Percentiles rank a stretch among this genome's conserved stretches.
These are phyloP conservation scores for Hyaloperonospora brassicae DNA, from an alignment of 352 stramenopile genomes.

Conservation along the genomic window DNA sequence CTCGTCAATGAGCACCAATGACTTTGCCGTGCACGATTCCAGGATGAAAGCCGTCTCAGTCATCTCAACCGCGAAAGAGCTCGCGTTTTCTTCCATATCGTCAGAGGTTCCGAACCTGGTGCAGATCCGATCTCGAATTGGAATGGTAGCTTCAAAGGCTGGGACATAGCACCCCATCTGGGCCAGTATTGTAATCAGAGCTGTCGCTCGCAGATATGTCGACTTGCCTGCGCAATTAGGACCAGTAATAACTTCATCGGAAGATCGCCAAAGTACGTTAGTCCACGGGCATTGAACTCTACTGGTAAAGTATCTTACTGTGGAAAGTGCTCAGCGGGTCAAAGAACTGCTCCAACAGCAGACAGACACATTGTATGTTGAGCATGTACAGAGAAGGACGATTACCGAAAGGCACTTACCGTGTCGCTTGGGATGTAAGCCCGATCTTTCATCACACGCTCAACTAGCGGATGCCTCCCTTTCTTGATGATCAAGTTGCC, in stretches of 20 bases:
- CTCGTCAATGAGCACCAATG: constrained; percentile 88
- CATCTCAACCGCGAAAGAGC: constrained; percentile 90
- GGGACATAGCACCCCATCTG: constrained; percentile 90
- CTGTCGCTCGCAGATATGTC: constrained; percentile 79
- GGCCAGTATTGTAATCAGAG: constrained; percentile 85
- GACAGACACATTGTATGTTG: neutral
- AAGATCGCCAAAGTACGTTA: constrained; percentile 9
- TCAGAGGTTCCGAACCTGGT: constrained; percentile 88
- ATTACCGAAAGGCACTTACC: constrained; percentile 21
- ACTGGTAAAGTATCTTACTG: constrained; percentile 24
- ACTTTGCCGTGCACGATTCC: constrained; percentile 54
- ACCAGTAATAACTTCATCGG: constrained; percentile 71
- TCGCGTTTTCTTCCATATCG: constrained; percentile 91
- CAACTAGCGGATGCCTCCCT: constrained; percentile 71
- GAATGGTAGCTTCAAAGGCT: constrained; percentile 68
- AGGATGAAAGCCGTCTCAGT: constrained; percentile 83
- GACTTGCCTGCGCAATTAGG: constrained; percentile 89
- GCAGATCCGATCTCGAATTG: constrained; percentile 84
- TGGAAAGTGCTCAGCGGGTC: constrained; percentile 67
- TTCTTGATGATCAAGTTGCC: constrained; percentile 78
- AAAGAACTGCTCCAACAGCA: constrained; percentile 39
- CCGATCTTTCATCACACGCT: constrained; percentile 53
- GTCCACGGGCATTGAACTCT: neutral
- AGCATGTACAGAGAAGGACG: neutral
- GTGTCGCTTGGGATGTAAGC: constrained; percentile 83